Evolutionary conservation across 768 basidiomycete genomes (phyloP).

Genomic region (Hygrocybe punicea): DNA sequence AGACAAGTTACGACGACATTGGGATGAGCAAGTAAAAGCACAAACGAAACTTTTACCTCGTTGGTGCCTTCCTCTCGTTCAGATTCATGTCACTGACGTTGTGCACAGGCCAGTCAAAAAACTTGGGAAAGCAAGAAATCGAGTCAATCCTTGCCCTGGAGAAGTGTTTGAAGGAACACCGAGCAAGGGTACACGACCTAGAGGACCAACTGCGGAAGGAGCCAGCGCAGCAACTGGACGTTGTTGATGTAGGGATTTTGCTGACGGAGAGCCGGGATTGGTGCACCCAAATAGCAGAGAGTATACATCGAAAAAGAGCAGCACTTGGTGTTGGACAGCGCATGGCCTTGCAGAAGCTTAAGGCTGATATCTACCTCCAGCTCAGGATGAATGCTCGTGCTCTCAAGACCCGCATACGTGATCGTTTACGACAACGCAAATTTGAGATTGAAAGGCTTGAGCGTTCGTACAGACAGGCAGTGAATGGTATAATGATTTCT

Average conservation of each 20-base stretch:
- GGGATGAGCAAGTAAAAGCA: conserved; percentile 2
- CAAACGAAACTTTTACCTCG: conserved; percentile 4
- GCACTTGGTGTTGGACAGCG: not conserved
- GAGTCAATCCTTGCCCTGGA: conserved; percentile 5
- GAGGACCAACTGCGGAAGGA: not conserved
- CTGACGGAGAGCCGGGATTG: not conserved
- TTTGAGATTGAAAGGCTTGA: conserved; percentile 1
- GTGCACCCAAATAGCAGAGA: not conserved
- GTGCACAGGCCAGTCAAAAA: not conserved
- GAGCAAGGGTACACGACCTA: not conserved
- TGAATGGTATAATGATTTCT: not conserved
- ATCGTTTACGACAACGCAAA: not conserved
- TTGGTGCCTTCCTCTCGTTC: not conserved
- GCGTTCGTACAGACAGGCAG: not conserved
- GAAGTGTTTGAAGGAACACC: not conserved
- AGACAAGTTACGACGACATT: not conserved
- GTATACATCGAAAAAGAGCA: not conserved
- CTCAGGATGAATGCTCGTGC: conserved; percentile 4
- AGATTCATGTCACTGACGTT: not conserved
- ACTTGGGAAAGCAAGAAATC: conserved; percentile 4
- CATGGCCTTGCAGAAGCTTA: not conserved
- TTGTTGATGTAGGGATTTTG: not conserved
- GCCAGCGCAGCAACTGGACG: not conserved
- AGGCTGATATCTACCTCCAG: not conserved
- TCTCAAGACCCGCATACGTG: conserved; percentile 1